phyloP scores from a whole-genome alignment of 805 yeast genomes.

The Candida chilensis region DNA sequence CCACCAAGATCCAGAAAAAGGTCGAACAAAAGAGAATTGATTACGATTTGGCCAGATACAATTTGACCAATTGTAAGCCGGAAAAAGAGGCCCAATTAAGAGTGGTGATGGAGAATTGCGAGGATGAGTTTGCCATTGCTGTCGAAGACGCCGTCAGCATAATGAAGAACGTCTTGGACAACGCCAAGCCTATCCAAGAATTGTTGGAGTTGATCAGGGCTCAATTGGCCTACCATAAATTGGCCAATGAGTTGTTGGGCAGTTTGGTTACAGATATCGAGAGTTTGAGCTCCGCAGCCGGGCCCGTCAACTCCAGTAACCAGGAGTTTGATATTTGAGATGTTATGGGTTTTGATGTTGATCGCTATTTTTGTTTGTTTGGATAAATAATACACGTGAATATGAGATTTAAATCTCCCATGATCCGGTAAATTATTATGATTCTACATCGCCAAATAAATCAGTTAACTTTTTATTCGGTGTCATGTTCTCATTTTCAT shows the following conservation, averaged over 20 bases:
- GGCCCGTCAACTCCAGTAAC: slow-evolving; percentile 5
- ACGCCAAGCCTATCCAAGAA: slow-evolving; percentile 60
- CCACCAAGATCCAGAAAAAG: slow-evolving; percentile 57
- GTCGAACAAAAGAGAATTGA: slow-evolving; percentile 73
- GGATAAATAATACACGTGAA: no score
- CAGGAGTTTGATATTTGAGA: slow-evolving; percentile 16
- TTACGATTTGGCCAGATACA: slow-evolving; percentile 68
- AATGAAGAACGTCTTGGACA: slow-evolving; percentile 72
- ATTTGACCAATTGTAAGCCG: slow-evolving; percentile 39
- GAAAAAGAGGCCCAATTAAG: slow-evolving; percentile 67
- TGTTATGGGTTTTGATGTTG: no score
- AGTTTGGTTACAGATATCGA: slow-evolving; percentile 58
- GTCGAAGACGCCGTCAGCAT: slow-evolving; percentile 81
- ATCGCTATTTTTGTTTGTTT: no score
- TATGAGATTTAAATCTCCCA: no score
- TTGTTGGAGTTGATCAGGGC: slow-evolving; percentile 65
- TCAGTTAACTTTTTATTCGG: not conserved
- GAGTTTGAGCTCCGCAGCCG: slow-evolving; percentile 27
- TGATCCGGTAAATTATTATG: no score
- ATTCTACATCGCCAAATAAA: no score
- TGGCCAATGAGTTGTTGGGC: slow-evolving; percentile 59
- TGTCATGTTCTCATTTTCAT: no score
- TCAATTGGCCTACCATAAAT: slow-evolving; percentile 73
- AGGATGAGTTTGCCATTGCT: slow-evolving; percentile 83
- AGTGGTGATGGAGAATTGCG: slow-evolving; percentile 73